Percentiles rank a stretch among this genome's conserved stretches.
Evolutionary conservation across 108 stramenopile genomes (phyloP).

Genomic region (Cyclotella sp.): DNA sequence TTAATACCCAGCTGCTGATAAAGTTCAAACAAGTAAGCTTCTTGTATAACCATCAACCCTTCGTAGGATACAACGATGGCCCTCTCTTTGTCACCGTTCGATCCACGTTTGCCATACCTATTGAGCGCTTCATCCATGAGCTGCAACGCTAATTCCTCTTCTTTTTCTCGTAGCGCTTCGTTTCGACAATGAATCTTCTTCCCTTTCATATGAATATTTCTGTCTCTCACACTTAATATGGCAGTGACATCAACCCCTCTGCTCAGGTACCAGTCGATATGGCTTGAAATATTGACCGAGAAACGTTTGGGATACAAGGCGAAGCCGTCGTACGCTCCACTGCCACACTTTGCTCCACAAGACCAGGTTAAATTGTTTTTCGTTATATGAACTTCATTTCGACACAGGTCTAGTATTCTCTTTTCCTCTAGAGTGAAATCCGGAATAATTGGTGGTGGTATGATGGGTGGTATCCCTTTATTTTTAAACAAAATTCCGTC

Average conservation of each 20-base stretch:
- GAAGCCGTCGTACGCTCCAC: conserved; percentile 15
- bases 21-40: conserved; percentile 39
- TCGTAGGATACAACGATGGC: conserved; percentile 51
- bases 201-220: conserved; percentile 19
- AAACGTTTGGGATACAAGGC: conserved; percentile 49
- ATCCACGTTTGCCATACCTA: conserved; percentile 25
- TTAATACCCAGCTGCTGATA: conserved; percentile 46
- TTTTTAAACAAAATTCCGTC: conserved; percentile 7
- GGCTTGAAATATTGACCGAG: conserved; percentile 51
- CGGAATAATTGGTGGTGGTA: background rate
- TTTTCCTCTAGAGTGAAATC: background rate
- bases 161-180: conserved; percentile 1
- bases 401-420: conserved; percentile 8
- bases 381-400: conserved; percentile 28
- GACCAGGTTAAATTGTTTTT: conserved; percentile 16
- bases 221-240: conserved; percentile 35
- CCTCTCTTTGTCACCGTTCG: conserved; percentile 22
- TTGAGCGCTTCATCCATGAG: conserved; percentile 31
- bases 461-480: background rate
- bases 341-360: conserved; percentile 47
- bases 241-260: conserved; percentile 36
- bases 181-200: conserved; percentile 23
- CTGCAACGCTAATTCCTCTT: conserved; percentile 30
- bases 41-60: conserved; percentile 39
- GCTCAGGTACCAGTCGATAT: conserved; percentile 35